Base-by-base conservation (phyloP, 352 stramenopile genomes). In the Globisporangium uncinulatum region DNA sequence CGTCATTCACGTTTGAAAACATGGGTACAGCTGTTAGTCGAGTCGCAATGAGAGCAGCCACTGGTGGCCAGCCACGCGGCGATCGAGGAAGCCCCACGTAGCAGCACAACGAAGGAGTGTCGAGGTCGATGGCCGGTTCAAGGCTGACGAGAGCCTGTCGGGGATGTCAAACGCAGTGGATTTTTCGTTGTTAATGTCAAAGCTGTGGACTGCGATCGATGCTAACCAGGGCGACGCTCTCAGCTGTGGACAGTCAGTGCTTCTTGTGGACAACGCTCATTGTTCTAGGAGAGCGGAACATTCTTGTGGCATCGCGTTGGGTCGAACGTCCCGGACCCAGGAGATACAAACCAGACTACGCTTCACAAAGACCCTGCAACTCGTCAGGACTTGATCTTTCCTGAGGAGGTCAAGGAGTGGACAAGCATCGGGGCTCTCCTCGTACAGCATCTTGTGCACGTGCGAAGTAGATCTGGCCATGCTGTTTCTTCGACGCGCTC, bases 381-480 rank as follows among this genome's bases (percentile, higher is more conserved):
- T 29, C 24, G n/a, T n/a, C n/a, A n/a, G n/a, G n/a, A n/a, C n/a
- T n/a, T n/a, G 24, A 29, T 29, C 24, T 29, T 29, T 29, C 24
- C 24, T 29, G 24, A 29, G 24, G 24, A 29, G 24, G 24, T 29
- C 24, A 29, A 29, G 24, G 24, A 29, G 24, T 1, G 4, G 4
- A 29, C 24, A 29, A 29, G 24, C 24, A 29, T 29, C 24, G 24
- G 1, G 24, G 4, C 24, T 29, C 24, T 29, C 24, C 19, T 62
- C 54, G 51, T 74, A 49, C 34, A 48, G 31, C 4, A n/a, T 39
- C 60, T 62, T 71, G 63, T 63, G 52, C 59, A 65, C 13, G 34
- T 42, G 50, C 56, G 39, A 42, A 43, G 43, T 42, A 58, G 53
- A 58, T 44, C 1, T 42, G 31, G 24, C 41, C 31, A 10, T 19